A percentile compares a stretch with the other conserved stretches of the same genome.
Evolutionary conservation across 78 protist genomes (phyloP).

Genomic region (Dictyostelium capitatum): DNA sequence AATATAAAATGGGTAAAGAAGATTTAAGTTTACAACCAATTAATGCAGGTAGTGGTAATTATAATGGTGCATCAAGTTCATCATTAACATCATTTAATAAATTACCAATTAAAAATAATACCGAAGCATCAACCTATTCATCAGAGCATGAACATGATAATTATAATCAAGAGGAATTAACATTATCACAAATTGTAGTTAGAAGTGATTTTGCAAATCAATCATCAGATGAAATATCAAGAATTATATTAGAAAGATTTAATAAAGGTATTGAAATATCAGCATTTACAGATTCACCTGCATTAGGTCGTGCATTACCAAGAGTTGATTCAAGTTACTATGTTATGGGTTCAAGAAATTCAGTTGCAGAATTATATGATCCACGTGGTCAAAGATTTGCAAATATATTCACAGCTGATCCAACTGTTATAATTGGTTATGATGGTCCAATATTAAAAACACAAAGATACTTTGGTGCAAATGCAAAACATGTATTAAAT

Average conservation of each 20-base stretch:
- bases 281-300: conserved; percentile 63
- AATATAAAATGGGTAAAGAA: too few species aligned
- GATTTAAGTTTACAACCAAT: too few species aligned
- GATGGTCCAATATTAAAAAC: conserved; percentile 55
- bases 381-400: conserved; percentile 48
- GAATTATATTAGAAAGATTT: conserved; percentile 48
- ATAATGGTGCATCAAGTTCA: too few species aligned
- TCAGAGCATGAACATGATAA: conserved; percentile 19
- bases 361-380: conserved; percentile 38
- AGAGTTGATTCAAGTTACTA: conserved; percentile 10
- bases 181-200: conserved; percentile 4
- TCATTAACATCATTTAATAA: too few species aligned
- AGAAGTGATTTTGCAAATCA: conserved; percentile 37
- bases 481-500: conserved; percentile 47
- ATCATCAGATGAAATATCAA: conserved; percentile 18
- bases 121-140: background rate
- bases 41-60: too few species aligned
- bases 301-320: conserved; percentile 20
- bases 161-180: background rate
- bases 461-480: conserved; percentile 33
- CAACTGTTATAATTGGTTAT: conserved; percentile 31
- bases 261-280: background rate
- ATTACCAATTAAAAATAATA: background rate
- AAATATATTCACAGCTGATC: conserved; percentile 33
- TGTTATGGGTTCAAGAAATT: conserved; percentile 41